phyloP scores from a whole-genome alignment of 2,329 filamentous ascomycete genomes.

The Neopestalotiopsis rosae region DNA sequence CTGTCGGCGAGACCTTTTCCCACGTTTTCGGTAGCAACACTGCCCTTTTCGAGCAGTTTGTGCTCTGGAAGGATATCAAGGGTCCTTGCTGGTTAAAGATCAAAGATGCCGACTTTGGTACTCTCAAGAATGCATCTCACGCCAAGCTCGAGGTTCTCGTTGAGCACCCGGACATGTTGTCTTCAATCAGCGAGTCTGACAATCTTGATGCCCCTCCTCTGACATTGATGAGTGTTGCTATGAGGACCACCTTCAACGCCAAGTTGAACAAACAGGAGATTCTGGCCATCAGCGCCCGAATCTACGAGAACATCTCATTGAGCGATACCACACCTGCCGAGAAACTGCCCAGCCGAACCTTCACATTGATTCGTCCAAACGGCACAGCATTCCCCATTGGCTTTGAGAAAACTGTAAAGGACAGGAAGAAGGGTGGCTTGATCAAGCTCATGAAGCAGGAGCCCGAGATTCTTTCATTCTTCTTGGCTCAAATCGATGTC shows the following conservation, averaged over 20 bases:
- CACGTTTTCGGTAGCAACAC: constrained; percentile 94
- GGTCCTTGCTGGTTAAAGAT: constrained; percentile 97
- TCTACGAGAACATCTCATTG: constrained; percentile 89
- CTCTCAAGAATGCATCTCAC: constrained; percentile 91
- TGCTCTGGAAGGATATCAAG: constrained; percentile 99
- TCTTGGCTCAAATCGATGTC: constrained; percentile 85
- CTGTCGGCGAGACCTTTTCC: constrained; percentile 86
- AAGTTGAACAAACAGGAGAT: constrained; percentile 98
- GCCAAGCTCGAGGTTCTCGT: constrained; percentile 93
- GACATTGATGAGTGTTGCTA: constrained; percentile 92
- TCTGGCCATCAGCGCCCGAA: constrained; percentile 84
- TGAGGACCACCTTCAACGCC: constrained; percentile 86
- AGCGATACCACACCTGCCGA: constrained; percentile 88
- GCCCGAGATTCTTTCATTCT: constrained; percentile 82
- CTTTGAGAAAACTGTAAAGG: constrained; percentile 77
- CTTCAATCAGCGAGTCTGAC: constrained; percentile 76
- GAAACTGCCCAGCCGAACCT: constrained; percentile 85
- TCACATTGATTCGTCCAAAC: constrained; percentile 87
- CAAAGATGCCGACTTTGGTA: constrained; percentile 79
- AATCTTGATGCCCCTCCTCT: constrained; percentile 83
- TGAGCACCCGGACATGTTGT: constrained; percentile 77
- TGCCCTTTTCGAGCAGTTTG: constrained; percentile 95
- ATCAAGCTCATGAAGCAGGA: constrained; percentile 86
- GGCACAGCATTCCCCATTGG: constrained; percentile 80
- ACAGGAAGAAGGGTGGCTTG: constrained; percentile 71